Percentiles rank a stretch among this genome's conserved stretches.
Evolutionary conservation across 805 yeast species (phyloP).

Genomic region (Hanseniaspora meyeri): DNA sequence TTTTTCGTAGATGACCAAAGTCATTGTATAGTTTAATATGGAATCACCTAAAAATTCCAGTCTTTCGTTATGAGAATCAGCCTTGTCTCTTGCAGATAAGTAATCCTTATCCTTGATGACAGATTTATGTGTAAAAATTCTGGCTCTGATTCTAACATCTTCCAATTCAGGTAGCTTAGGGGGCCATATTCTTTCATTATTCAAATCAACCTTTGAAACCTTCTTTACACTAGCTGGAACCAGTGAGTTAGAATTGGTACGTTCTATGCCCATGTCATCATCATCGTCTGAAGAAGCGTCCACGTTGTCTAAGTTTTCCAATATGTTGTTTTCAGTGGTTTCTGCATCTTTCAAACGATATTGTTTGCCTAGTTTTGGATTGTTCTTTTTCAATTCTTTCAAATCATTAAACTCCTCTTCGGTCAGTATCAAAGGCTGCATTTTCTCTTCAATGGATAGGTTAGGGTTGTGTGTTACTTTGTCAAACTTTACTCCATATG

Average conservation of each 20-base stretch:
- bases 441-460: conserved; percentile 7
- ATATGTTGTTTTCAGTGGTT: not conserved
- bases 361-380: conserved; percentile 4
- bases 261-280: conserved; percentile 1
- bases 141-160: conserved; percentile 44
- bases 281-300: conserved; percentile 13
- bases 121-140: conserved; percentile 77
- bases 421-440: conserved; percentile 7
- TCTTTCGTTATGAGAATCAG: conserved; percentile 67
- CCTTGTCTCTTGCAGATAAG: conserved; percentile 43
- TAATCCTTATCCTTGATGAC: conserved; percentile 46
- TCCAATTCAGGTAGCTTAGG: conserved; percentile 63
- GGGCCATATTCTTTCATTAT: conserved; percentile 31
- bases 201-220: conserved; percentile 3
- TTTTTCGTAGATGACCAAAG: conserved; percentile 49
- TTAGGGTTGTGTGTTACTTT: conserved; percentile 15
- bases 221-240: conserved; percentile 16
- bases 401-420: conserved; percentile 6
- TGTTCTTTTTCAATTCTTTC: not conserved
- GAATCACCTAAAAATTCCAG: conserved; percentile 88
- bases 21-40: conserved; percentile 57
- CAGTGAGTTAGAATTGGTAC: not conserved
- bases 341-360: not conserved
- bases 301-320: not conserved
- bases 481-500: conserved; percentile 13